These are phyloP conservation scores for Syncephalastrum contaminatum DNA, from an alignment of 371 early-diverging fungal species.

Conservation along the genomic window DNA sequence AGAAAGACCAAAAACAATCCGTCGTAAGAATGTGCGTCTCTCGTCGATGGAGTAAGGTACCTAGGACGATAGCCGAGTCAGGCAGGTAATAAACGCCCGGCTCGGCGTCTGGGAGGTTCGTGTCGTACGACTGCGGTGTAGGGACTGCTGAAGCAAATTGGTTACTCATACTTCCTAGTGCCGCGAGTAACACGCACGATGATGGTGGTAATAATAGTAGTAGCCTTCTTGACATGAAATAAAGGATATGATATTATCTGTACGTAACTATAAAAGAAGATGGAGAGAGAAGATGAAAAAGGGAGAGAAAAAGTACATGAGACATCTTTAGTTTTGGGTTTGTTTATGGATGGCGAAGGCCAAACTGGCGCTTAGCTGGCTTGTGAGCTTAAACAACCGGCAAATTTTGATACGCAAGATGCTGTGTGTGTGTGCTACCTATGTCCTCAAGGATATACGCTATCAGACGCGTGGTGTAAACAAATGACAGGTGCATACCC, in stretches of 20 bases:
- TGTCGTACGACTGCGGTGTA: neutral
- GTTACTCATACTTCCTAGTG: neutral
- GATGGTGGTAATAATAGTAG: neutral
- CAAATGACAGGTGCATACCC: no score
- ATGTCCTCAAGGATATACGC: neutral
- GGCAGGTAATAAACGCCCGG: constrained; percentile 32
- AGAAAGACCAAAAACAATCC: neutral
- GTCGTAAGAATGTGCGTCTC: neutral
- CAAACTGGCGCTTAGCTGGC: no score
- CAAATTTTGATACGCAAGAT: neutral
- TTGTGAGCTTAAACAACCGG: neutral
- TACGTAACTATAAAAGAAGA: neutral
- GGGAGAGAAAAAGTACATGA: constrained; percentile 4
- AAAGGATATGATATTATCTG: neutral
- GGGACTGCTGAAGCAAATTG: neutral
- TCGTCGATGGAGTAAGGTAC: constrained; percentile 12
- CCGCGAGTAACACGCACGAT: neutral
- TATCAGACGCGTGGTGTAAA: no score
- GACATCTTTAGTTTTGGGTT: neutral
- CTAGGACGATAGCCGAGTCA: constrained; percentile 32
- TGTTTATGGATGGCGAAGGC: no score
- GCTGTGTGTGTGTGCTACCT: neutral
- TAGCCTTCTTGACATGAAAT: neutral
- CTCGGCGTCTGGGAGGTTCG: constrained; percentile 7
- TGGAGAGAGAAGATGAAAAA: constrained; percentile 5